Conservation (phyloP, 345 rosid species). For the Corchorus capsularis region DNA sequence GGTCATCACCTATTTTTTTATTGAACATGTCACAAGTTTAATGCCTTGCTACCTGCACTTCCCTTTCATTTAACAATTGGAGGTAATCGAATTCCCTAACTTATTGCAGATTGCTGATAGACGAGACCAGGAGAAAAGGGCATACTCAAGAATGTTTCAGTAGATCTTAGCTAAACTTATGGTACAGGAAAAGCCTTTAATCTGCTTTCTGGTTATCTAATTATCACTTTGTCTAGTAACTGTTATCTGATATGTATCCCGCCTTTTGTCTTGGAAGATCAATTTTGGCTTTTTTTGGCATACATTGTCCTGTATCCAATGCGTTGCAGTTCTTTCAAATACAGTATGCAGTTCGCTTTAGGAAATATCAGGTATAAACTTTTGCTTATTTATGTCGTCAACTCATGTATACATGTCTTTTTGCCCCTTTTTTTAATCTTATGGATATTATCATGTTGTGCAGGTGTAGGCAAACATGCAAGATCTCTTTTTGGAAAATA, state of each 20-base stretch:
- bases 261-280: conserved; percentile 12
- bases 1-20: background rate
- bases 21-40: background rate
- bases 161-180: conserved; percentile 17
- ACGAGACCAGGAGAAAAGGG: conserved; percentile 36
- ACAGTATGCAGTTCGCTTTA: background rate
- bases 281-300: background rate
- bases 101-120: conserved; percentile 36
- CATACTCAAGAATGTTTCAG: conserved; percentile 41
- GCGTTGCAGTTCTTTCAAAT: background rate
- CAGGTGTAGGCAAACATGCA: background rate
- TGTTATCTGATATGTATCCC: conserved; percentile 2
- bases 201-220: background rate
- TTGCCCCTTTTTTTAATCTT: background rate
- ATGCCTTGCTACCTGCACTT: background rate
- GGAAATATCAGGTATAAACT: conserved; percentile 16
- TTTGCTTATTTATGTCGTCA: background rate
- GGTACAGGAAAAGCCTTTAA: conserved; percentile 10
- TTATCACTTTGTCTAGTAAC: background rate
- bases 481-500: background rate
- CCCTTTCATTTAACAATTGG: background rate
- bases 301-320: background rate
- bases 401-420: background rate
- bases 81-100: background rate
- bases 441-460: background rate